These are phyloP conservation scores for Setomelanomma holmii DNA, from an alignment of 2,329 filamentous ascomycete genomes.

Conservation along the genomic window DNA sequence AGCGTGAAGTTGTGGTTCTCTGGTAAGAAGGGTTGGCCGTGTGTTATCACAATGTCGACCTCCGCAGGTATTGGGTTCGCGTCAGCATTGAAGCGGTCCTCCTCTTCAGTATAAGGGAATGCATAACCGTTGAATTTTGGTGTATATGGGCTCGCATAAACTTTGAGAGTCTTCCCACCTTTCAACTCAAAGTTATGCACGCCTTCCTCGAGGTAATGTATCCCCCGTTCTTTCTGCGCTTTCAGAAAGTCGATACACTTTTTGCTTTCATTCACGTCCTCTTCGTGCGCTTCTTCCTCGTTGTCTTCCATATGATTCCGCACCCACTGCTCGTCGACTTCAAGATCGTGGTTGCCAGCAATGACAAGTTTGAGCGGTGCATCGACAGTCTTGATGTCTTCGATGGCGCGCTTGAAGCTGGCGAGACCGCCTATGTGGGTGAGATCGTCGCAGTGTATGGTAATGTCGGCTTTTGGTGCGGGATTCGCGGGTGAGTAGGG, in stretches of 20 bases:
- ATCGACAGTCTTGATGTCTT: slow-evolving; percentile 54
- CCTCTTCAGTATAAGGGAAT: slow-evolving; percentile 11
- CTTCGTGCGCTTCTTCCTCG: slow-evolving; percentile 9
- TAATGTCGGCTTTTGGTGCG: slow-evolving; percentile 54
- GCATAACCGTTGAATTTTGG: slow-evolving; percentile 31
- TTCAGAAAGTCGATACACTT: slow-evolving; percentile 12
- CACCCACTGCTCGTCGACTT: slow-evolving; percentile 58
- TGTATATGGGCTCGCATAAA: slow-evolving; percentile 61
- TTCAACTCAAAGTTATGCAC: slow-evolving; percentile 52
- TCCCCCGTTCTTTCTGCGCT: slow-evolving; percentile 36
- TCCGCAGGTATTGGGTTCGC: slow-evolving; percentile 25
- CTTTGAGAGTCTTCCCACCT: slow-evolving; percentile 55
- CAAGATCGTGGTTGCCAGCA: slow-evolving; percentile 67
- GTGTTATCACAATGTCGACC: slow-evolving; percentile 64
- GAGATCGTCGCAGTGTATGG: slow-evolving; percentile 64
- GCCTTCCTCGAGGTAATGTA: slow-evolving; percentile 62
- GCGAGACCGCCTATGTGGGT: slow-evolving; percentile 55
- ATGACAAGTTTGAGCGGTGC: slow-evolving; percentile 66
- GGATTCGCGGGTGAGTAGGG: neutral
- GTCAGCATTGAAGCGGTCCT: slow-evolving; percentile 17
- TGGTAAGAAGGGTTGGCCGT: slow-evolving; percentile 55
- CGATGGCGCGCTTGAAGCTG: slow-evolving; percentile 55
- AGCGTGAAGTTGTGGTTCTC: neutral
- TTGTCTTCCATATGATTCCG: too few species aligned
- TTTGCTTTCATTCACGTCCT: slow-evolving; percentile 36